phyloP scores from a whole-genome alignment of 2,329 filamentous ascomycete genomes.

The Clarireedia monteithiana region DNA sequence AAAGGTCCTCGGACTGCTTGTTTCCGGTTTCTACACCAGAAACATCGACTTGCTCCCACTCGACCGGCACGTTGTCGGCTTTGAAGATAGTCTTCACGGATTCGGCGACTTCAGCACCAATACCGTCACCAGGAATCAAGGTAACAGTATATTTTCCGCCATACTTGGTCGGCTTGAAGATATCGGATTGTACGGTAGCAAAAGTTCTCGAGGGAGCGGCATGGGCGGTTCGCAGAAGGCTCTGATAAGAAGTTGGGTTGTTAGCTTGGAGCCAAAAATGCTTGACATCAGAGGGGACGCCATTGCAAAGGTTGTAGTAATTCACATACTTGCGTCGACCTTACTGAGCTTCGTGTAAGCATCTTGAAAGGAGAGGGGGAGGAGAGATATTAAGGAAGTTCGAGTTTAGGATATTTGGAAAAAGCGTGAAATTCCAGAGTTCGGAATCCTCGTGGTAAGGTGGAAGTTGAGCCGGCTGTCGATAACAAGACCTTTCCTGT shows the following conservation, averaged over 20 bases:
- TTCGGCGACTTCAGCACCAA: constrained; percentile 95
- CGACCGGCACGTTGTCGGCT: constrained; percentile 95
- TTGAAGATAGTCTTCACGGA: constrained; percentile 99
- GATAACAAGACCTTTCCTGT: constrained; percentile 1
- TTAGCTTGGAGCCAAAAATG: constrained; percentile 5
- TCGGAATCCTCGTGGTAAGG: constrained; percentile 6
- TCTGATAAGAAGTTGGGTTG: constrained; percentile 26
- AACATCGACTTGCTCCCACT: constrained; percentile 98
- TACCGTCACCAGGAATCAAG: constrained; percentile 96
- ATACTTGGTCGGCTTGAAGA: constrained; percentile 96
- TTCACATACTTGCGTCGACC: constrained; percentile 39
- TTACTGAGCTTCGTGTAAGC: constrained; percentile 28
- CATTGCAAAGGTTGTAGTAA: constrained; percentile 17
- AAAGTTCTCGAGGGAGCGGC: constrained; percentile 35
- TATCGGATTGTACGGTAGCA: constrained; percentile 84
- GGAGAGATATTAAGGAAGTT: constrained; percentile 1
- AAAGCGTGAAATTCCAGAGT: constrained; percentile 2
- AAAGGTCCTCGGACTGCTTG: constrained; percentile 87
- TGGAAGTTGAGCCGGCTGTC: constrained; percentile 5
- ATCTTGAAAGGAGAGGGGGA: constrained; percentile 17
- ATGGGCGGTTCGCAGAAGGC: constrained; percentile 28
- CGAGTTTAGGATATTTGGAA: not conserved
- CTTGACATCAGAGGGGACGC: constrained; percentile 14
- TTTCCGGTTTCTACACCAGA: constrained; percentile 77
- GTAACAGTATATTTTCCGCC: constrained; percentile 99